Base-by-base conservation (phyloP, 2,329 filamentous ascomycete species). In the Apiospora malaysiana region DNA sequence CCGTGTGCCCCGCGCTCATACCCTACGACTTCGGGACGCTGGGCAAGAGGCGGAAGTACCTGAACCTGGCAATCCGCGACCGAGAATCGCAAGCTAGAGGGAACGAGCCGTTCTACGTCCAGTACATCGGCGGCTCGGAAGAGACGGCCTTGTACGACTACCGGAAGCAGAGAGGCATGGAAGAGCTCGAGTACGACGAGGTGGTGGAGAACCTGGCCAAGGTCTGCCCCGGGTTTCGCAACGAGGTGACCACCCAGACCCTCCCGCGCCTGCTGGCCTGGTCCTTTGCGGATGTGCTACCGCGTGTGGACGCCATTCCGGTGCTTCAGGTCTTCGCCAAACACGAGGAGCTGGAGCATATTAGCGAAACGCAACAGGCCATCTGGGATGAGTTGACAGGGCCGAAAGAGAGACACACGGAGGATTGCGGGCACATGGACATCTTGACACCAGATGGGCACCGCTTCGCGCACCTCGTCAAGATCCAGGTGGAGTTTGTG, bases 51-150 rank as follows among this genome's bases (percentile, higher is more conserved):
- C 25, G n/a, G 16, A 23, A 47, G 3, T 78, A 81, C 1, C 72
- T 83, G 0, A 73, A 76, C 1, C 78, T 80, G 45, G 65, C 73
- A 14, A 78, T 81, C 56, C 72, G 78, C 68, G 83, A 85, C 72
- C 79, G 83, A 4, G 79, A 81, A 71, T 82, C 82, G 0, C 82
- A 81, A 68, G 25, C 80, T 1, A 69, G 67, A 0, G 83, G 84
- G 10, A 85, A 85, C 71, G 70, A 73, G 43, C 78, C 83, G 0
- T 77, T 81, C 68, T 79, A 75, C 63, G 69, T 85, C 0, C 80
- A 81, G 1, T 74, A 82, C 71, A 82, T 75, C 18, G 75, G 74
- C 40, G 72, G 78, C 14, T 83, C 82, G 9, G 78, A 82, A 69
- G 82, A 82, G 68, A 79, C 81, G 2, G 78, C 77, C 1, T 82